Percentiles rank a stretch among this genome's conserved stretches.
Conservation (phyloP, 495 filamentous ascomycete genomes). For the Saxispiralis lemnorum region DNA sequence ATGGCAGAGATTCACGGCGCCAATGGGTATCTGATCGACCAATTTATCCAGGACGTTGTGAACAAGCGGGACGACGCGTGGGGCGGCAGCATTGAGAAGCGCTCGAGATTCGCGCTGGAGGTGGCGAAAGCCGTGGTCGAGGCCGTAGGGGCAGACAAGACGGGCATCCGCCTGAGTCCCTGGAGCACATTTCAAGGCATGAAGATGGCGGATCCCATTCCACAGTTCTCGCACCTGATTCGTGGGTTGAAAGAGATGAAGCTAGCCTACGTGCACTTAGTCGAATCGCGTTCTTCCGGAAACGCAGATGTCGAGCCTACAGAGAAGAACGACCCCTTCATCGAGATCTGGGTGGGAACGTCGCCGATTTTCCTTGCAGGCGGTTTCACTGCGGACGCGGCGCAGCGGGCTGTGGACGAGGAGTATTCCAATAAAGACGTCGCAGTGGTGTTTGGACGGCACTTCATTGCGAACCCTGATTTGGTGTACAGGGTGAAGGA, state of each 20-base stretch:
- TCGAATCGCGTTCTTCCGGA: constrained; percentile 36
- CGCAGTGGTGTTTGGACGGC: constrained; percentile 38
- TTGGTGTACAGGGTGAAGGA: constrained; percentile 43
- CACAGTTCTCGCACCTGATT: constrained; percentile 44
- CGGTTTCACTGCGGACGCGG: constrained; percentile 33
- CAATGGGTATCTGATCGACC: constrained; percentile 61
- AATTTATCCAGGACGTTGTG: constrained; percentile 45
- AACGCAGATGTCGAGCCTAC: constrained; percentile 27
- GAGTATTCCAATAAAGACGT: constrained; percentile 35
- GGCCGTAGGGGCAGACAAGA: constrained; percentile 45
- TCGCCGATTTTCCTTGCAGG: constrained; percentile 46
- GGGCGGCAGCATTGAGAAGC: constrained; percentile 57
- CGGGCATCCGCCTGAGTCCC: constrained; percentile 47
- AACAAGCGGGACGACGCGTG: constrained; percentile 50
- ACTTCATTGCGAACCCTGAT: constrained; percentile 57
- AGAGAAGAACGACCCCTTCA: constrained; percentile 36
- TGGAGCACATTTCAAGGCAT: constrained; percentile 51
- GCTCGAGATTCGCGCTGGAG: constrained; percentile 48
- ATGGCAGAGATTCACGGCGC: constrained; percentile 60
- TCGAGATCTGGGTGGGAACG: constrained; percentile 32
- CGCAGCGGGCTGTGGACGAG: constrained; percentile 34
- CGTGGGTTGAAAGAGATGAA: constrained; percentile 34
- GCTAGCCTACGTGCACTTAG: constrained; percentile 49
- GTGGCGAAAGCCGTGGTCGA: constrained; percentile 41
- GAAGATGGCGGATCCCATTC: constrained; percentile 43